Conservation (phyloP, 352 stramenopile genomes). For the Globisporangium abappressorium region DNA sequence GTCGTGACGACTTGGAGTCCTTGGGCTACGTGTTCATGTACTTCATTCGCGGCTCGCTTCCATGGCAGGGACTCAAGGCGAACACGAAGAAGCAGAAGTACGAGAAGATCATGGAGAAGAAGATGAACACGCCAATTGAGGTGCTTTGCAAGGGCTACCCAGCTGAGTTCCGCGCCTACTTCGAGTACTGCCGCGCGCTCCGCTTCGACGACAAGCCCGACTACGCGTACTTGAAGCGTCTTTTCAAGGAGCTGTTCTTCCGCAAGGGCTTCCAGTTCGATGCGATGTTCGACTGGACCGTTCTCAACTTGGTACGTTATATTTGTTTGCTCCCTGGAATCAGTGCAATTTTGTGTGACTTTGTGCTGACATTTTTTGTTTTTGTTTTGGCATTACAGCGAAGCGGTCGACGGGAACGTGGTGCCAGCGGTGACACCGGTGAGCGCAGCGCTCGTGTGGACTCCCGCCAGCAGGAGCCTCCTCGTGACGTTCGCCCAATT, state of each 20-base stretch:
- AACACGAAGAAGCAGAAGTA: constrained; percentile 96
- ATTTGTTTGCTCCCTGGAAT: neutral
- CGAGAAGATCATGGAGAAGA: constrained; percentile 99
- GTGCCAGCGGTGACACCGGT: constrained; percentile 52
- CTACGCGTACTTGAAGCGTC: constrained; percentile 90
- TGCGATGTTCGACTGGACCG: constrained; percentile 99
- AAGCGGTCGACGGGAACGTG: constrained; percentile 61
- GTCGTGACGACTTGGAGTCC: constrained; percentile 97
- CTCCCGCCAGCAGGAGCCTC: constrained; percentile 42
- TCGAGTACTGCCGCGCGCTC: constrained; percentile 90
- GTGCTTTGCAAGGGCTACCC: constrained; percentile 94
- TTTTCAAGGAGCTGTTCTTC: constrained; percentile 99
- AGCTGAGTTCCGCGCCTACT: constrained; percentile 97
- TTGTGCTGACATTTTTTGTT: constrained; percentile 5
- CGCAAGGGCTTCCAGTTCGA: constrained; percentile 98
- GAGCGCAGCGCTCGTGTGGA: constrained; percentile 64
- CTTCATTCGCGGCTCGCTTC: constrained; percentile 93
- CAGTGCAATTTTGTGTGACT: neutral
- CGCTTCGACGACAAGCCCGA: constrained; percentile 88
- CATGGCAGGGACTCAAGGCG: constrained; percentile 98
- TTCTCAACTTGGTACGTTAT: constrained; percentile 81
- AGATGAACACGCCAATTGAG: constrained; percentile 94
- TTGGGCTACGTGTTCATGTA: constrained; percentile 96
- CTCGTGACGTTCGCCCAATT: constrained; percentile 42
- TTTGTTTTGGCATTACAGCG: constrained; percentile 25